Evolutionary conservation across 306 rosid genomes (phyloP).

Genomic region (Acacia melanoxylon): DNA sequence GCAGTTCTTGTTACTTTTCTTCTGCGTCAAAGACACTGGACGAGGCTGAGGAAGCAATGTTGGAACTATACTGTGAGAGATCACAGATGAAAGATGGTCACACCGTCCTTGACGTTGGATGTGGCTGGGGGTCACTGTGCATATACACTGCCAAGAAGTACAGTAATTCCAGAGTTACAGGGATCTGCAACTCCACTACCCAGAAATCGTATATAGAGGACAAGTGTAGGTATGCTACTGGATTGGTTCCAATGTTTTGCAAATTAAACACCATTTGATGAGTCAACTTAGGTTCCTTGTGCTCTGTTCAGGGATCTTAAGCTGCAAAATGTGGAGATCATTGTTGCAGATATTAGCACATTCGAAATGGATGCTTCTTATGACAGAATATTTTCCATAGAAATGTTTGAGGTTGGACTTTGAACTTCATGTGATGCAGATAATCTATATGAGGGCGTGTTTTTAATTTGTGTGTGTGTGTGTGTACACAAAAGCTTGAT

Average conservation of each 20-base stretch:
- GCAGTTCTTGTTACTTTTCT: conserved; percentile 82
- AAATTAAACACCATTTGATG: conserved; percentile 17
- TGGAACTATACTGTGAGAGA: conserved; percentile 72
- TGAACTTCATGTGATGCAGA: background rate
- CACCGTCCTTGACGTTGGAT: conserved; percentile 80
- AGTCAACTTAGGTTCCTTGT: conserved; percentile 10
- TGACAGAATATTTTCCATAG: conserved; percentile 83
- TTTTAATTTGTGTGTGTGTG: background rate
- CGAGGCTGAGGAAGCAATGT: conserved; percentile 87
- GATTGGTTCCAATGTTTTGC: background rate
- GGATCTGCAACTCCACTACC: conserved; percentile 83
- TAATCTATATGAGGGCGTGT: background rate
- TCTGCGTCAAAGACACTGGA: conserved; percentile 60
- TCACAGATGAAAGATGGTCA: conserved; percentile 72
- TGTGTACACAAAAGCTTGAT: background rate
- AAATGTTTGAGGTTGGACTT: conserved; percentile 83
- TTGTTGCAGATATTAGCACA: conserved; percentile 76
- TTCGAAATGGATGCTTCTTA: conserved; percentile 79
- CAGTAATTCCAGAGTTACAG: conserved; percentile 70
- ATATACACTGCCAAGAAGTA: conserved; percentile 75
- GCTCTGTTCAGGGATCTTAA: conserved; percentile 54
- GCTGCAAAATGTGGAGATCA: conserved; percentile 69
- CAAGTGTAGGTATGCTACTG: conserved; percentile 50
- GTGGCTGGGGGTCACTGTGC: conserved; percentile 93
- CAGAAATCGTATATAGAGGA: conserved; percentile 76